Evolutionary conservation across 148 eudicot species (phyloP).

Genomic region (Camellia sinensis): DNA sequence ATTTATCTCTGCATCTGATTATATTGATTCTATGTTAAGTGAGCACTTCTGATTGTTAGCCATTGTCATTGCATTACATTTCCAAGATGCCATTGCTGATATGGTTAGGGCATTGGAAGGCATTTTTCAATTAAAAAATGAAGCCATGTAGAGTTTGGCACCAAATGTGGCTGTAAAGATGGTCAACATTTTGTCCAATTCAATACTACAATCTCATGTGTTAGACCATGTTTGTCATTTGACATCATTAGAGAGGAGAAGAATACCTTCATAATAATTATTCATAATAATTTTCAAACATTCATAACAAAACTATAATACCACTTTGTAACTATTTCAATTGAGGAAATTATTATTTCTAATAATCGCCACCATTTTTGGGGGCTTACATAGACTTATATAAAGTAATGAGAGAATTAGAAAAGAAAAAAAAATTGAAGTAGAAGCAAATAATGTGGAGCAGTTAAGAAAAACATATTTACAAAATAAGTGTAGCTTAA

Average conservation of each 20-base stretch:
- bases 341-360: too few species aligned
- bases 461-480: too few species aligned
- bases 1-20: not conserved
- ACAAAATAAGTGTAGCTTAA: too few species aligned
- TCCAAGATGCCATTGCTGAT: constrained; percentile 69
- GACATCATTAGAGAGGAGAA: too few species aligned
- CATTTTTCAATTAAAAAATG: constrained; percentile 52
- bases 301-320: too few species aligned
- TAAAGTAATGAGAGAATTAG: too few species aligned
- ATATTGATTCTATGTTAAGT: not conserved
- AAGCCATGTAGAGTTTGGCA: constrained; percentile 47
- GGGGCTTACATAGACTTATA: too few species aligned
- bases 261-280: constrained; percentile 41
- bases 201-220: constrained; percentile 51
- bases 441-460: too few species aligned
- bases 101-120: constrained; percentile 58
- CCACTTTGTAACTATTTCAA: too few species aligned
- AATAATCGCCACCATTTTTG: too few species aligned
- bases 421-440: too few species aligned
- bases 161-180: constrained; percentile 58
- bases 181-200: constrained; percentile 50
- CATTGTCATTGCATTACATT: constrained; percentile 15
- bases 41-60: not conserved
- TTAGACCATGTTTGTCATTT: constrained; percentile 52
- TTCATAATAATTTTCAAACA: too few species aligned